Evolutionary conservation across 805 yeast genomes (phyloP).

Genomic region (Kuraishia piskuri): DNA sequence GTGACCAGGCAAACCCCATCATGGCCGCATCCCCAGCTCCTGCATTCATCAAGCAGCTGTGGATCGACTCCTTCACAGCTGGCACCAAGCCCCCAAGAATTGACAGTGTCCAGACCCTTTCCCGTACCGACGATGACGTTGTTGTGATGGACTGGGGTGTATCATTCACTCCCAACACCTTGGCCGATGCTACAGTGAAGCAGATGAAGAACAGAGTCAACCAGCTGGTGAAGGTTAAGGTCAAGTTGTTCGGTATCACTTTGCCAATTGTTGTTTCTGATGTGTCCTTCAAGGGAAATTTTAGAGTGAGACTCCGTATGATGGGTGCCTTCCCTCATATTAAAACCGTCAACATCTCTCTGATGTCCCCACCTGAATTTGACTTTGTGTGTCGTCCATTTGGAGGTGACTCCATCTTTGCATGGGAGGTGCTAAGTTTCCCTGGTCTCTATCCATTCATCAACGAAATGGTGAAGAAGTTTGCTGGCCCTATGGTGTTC

Average conservation of each 20-base stretch:
- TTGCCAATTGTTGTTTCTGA: constrained; percentile 76
- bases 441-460: constrained; percentile 85
- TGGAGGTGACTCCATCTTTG: constrained; percentile 74
- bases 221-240: constrained; percentile 71
- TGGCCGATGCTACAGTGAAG: constrained; percentile 75
- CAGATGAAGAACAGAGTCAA: constrained; percentile 81
- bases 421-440: constrained; percentile 77
- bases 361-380: constrained; percentile 80
- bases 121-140: constrained; percentile 83
- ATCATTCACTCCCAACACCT: constrained; percentile 87
- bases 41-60: constrained; percentile 69
- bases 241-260: constrained; percentile 73
- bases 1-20: constrained; percentile 78
- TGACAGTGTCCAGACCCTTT: constrained; percentile 82
- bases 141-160: constrained; percentile 97
- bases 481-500: constrained; percentile 81
- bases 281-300: constrained; percentile 64
- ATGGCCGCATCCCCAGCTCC: constrained; percentile 76
- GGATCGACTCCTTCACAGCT: constrained; percentile 82
- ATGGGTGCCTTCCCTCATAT: constrained; percentile 89
- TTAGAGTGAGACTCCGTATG: constrained; percentile 81
- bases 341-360: constrained; percentile 79
- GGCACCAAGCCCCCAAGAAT: constrained; percentile 96
- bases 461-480: constrained; percentile 77
- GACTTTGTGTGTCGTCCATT: constrained; percentile 73